phyloP scores from a whole-genome alignment of 768 basidiomycete species.

The Amylocystis lapponica region DNA sequence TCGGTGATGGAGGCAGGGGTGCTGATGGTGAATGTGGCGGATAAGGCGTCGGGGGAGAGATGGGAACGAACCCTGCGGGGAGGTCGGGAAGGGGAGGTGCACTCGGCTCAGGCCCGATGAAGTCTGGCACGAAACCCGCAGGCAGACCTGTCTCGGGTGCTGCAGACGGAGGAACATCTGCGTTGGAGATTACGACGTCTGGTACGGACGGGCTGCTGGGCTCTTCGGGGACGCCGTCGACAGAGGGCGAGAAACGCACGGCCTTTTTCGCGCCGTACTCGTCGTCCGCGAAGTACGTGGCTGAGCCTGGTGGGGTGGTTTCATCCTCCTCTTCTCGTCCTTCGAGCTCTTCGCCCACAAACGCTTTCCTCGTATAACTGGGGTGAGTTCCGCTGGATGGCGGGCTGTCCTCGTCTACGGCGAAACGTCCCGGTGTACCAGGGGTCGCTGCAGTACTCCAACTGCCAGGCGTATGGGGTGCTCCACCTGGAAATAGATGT shows the following conservation, averaged over 20 bases:
- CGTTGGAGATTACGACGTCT: constrained; percentile 4
- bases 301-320: constrained; percentile 1
- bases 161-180: constrained; percentile 7
- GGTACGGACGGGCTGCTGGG: constrained; percentile 5
- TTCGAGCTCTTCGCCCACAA: constrained; percentile 42
- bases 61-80: constrained; percentile 25
- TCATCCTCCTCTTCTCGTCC: constrained; percentile 21
- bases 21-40: constrained; percentile 12
- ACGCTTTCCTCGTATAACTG: constrained; percentile 23
- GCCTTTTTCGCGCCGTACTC: constrained; percentile 28
- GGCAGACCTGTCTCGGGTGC: constrained; percentile 2
- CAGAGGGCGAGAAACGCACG: constrained; percentile 47
- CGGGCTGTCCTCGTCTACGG: constrained; percentile 13
- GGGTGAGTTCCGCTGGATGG: constrained; percentile 5
- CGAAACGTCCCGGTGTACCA: constrained; percentile 35
- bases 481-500: too few species aligned
- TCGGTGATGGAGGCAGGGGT: constrained; percentile 9
- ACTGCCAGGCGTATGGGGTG: constrained; percentile 45
- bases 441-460: constrained; percentile 81
- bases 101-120: background rate
- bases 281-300: constrained; percentile 17
- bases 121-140: constrained; percentile 1
- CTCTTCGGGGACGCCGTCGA: constrained; percentile 27
- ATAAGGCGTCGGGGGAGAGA: constrained; percentile 1
- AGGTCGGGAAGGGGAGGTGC: constrained; percentile 9